Base-by-base conservation (phyloP, 2,329 filamentous ascomycete species). In the Fusarium siculi region DNA sequence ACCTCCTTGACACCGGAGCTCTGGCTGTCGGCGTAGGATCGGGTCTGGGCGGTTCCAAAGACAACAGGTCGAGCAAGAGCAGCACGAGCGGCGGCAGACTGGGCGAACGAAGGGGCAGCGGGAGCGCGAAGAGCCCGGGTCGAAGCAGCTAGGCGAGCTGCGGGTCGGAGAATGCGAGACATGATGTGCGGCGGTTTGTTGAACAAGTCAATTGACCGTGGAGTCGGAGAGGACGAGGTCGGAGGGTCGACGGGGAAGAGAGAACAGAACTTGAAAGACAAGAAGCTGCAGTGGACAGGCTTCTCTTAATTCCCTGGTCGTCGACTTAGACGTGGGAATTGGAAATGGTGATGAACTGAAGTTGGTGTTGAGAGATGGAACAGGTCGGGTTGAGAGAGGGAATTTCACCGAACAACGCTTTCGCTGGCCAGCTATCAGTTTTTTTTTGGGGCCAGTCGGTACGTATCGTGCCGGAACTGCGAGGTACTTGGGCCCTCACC, bases 1-100 rank as follows among this genome's bases (percentile, higher is more conserved):
- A 97, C 95, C 82, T 98, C 94, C 89, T 98, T 98, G 79, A 87
- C 86, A 74, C 92, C 92, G 74, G 75, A 77, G 73, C 61, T 73
- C 44, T 83, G 82, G 71, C 83, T 83, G 62, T 89, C 86, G 77
- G 89, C 88, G 79, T 89, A 90, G 60, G 87, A 85, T 79, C 88
- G 84, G 80, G 84, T 81, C 83, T 89, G 88, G 57, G 75, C 80
- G 67, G 74, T 80, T 68, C 81, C 81, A 69, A 82, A 82, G 76
- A 81, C 79, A 80, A 80, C 78, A 68, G 81, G 80, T 61, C 79
- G 78, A 55, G 82, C 77, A 75, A 82, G 74, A 70, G 82, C 77
- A 72, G 82, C 77, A 73, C 83, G 79, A 68, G 82, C 64, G 54
- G 82, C 75, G 70, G 82, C 77, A 73, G 83, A 79, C 79, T 82